Evolutionary conservation across 441 rosid genomes (phyloP).

Genomic region (Raphanus hybrid): DNA sequence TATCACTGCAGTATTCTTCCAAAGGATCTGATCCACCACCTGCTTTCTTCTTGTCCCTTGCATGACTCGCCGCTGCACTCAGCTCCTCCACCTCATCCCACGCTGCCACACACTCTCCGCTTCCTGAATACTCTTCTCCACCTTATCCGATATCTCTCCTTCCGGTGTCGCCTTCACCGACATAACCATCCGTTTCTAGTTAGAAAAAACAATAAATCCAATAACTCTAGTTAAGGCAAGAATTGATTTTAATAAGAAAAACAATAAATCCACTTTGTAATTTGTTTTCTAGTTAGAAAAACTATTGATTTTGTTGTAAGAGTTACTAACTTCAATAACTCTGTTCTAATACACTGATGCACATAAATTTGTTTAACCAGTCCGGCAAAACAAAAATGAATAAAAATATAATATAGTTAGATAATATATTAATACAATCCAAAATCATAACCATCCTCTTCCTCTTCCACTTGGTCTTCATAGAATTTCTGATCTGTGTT

Average conservation of each 20-base stretch:
- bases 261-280: too few species aligned
- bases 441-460: neutral
- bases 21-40: conserved; percentile 58
- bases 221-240: too few species aligned
- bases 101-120: conserved; percentile 90
- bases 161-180: conserved; percentile 69
- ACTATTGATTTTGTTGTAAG: neutral
- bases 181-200: conserved; percentile 43
- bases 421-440: neutral
- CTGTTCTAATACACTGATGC: neutral
- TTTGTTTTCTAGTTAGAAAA: neutral
- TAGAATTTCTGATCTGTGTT: neutral
- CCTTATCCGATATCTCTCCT: conserved; percentile 65
- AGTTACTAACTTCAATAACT: neutral
- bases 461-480: neutral
- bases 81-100: conserved; percentile 97
- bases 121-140: conserved; percentile 70
- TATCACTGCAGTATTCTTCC: conserved; percentile 78
- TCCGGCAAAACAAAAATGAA: neutral
- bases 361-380: neutral
- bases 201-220: too few species aligned
- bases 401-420: neutral
- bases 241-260: too few species aligned
- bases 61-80: conserved; percentile 92
- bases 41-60: conserved; percentile 68